Percentiles rank a stretch among this genome's conserved stretches.
These are phyloP conservation scores for Sclerotinia subarctica DNA, from an alignment of 2,329 filamentous ascomycete genomes.

Conservation along the genomic window DNA sequence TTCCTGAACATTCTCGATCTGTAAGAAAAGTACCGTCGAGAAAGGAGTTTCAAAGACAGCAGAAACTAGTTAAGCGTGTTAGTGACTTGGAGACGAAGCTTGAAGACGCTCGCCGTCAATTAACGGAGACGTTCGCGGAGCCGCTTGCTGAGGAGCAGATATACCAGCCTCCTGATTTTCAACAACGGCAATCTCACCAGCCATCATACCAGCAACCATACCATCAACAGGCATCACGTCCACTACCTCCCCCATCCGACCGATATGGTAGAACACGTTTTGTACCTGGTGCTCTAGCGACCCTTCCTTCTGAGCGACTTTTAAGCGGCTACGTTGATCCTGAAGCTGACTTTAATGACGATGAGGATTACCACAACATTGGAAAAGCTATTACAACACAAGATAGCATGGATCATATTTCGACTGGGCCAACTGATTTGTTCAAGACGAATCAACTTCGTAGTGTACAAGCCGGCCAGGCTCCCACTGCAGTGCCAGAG, in stretches of 20 bases:
- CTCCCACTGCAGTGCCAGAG: neutral
- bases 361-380: slow-evolving; percentile 16
- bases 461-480: neutral
- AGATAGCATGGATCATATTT: slow-evolving; percentile 16
- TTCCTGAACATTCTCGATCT: slow-evolving; percentile 8
- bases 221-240: slow-evolving; percentile 19
- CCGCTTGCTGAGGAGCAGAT: slow-evolving; percentile 31
- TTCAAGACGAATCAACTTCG: slow-evolving; percentile 5
- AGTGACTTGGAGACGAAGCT: slow-evolving; percentile 59
- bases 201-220: neutral
- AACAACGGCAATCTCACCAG: slow-evolving; percentile 6
- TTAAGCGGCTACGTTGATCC: slow-evolving; percentile 39
- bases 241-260: slow-evolving; percentile 24
- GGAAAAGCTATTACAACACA: slow-evolving; percentile 19
- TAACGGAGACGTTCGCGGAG: slow-evolving; percentile 48
- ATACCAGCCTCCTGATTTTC: slow-evolving; percentile 19
- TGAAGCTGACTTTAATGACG: slow-evolving; percentile 21
- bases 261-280: slow-evolving; percentile 39
- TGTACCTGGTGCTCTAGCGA: slow-evolving; percentile 43
- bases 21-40: slow-evolving; percentile 49
- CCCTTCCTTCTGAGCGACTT: slow-evolving; percentile 46
- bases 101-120: slow-evolving; percentile 51
- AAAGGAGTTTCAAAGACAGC: slow-evolving; percentile 55
- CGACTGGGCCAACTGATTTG: neutral
- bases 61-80: slow-evolving; percentile 56